These are phyloP conservation scores for Pleurotus salmoneostramineus DNA, from an alignment of 768 basidiomycete genomes.

Conservation along the genomic window DNA sequence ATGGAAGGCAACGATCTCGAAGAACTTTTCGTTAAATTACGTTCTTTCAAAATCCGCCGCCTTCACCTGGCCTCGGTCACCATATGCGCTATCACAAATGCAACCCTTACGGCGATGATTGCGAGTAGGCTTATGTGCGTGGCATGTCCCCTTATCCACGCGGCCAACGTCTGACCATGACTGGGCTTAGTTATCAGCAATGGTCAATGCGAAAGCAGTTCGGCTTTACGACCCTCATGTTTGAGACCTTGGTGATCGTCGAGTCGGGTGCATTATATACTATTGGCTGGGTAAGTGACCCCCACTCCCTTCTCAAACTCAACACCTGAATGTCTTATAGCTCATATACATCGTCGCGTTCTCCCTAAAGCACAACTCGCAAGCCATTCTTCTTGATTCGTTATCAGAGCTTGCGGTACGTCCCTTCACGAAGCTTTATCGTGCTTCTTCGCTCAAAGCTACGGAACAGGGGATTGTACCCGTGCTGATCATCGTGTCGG, in stretches of 20 bases:
- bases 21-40: neutral
- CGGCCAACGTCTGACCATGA: too few species aligned
- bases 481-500: neutral
- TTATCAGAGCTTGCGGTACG: neutral
- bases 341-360: neutral
- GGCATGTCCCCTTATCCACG: too few species aligned
- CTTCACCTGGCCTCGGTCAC: neutral
- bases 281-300: neutral
- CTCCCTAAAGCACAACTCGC: neutral
- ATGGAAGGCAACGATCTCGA: neutral
- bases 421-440: neutral
- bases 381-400: neutral
- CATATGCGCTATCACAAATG: neutral
- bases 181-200: neutral
- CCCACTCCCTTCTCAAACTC: neutral
- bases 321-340: neutral
- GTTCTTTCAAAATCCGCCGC: neutral
- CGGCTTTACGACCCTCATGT: neutral
- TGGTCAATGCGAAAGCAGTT: neutral
- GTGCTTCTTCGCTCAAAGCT: too few species aligned
- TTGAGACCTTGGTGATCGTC: neutral
- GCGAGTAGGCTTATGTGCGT: neutral
- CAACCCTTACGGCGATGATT: neutral
- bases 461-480: neutral
- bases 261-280: neutral